These are phyloP conservation scores for Podochytrium sp. DNA, from an alignment of 192 early-diverging fungal genomes.

Conservation along the genomic window DNA sequence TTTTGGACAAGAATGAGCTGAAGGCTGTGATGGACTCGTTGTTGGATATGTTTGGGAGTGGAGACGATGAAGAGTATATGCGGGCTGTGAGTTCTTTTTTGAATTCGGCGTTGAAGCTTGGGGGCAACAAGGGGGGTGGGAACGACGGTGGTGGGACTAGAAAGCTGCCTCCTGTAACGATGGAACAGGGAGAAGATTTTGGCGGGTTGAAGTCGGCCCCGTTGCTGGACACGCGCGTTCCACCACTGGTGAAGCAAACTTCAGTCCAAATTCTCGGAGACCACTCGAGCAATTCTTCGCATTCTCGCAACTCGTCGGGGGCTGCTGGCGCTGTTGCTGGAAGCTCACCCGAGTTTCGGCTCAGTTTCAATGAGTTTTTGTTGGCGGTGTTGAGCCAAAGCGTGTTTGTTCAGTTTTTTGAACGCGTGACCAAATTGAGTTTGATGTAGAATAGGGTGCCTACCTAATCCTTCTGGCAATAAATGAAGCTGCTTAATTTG, in stretches of 20 bases:
- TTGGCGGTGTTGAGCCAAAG: slow-evolving; percentile 59
- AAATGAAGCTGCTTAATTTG: not conserved
- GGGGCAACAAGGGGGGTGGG: slow-evolving; percentile 45
- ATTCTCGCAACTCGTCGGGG: not conserved
- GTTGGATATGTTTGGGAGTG: slow-evolving; percentile 57
- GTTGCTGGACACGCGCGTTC: not conserved
- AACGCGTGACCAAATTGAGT: slow-evolving; percentile 23
- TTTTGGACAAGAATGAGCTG: slow-evolving; percentile 54
- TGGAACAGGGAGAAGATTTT: slow-evolving; percentile 1
- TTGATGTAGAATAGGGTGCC: not conserved
- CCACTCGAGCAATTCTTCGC: not conserved
- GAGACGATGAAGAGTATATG: slow-evolving; percentile 56
- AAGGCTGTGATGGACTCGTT: slow-evolving; percentile 61
- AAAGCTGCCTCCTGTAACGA: not conserved
- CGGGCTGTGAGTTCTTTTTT: slow-evolving; percentile 60
- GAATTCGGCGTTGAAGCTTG: slow-evolving; percentile 59
- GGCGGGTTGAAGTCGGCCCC: not conserved
- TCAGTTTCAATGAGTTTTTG: slow-evolving; percentile 64
- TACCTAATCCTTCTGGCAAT: not conserved
- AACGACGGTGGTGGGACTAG: not conserved
- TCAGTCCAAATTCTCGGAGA: slow-evolving; percentile 5
- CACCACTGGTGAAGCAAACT: not conserved
- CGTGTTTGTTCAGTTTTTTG: slow-evolving; percentile 65
- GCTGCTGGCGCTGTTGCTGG: too few relatives aligned
- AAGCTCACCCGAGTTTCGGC: slow-evolving; percentile 47